Evolutionary conservation across 2,329 filamentous ascomycete genomes (phyloP), one percentile per base, ranked within the genome.

Genomic region (Endocalyx cinctus): DNA sequence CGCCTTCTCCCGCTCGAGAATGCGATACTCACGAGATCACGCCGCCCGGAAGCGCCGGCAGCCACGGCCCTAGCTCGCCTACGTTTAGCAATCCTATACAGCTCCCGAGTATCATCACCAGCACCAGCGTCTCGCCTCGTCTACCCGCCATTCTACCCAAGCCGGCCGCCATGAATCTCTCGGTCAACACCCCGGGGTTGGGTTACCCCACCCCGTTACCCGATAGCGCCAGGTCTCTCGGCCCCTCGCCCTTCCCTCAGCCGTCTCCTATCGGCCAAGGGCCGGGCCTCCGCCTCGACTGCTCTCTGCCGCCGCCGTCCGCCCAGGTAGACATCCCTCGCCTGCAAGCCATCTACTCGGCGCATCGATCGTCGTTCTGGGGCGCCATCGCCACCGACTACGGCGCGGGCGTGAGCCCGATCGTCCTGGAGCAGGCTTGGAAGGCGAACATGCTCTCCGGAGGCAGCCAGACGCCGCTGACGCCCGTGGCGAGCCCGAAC

Each of bases 341-440:
- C 29, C 77, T 90, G 16, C 74, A 78, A 29, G 69, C 74, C 39
- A 75, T 88, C 46, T 89, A 89, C 59, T 73, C 79, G 33, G 66
- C 74, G 6, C 83, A 87, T 59, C 77, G 82, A 27, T 67, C 72
- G 31, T 73, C 75, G 7, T 89, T 90, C 63, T 90, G 85, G 84
- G 68, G 74, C 20, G 70, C 74, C 29, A 73, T 90, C 22, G 83
- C 84, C 18, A 66, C 74, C 17, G 82, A 87, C 49, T 89, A 89
- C 51, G 83, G 83, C 33, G 58, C 65, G 11, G 74, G 77, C 20
- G 69, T 70, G 2, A 79, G 75, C 30, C 75, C 82, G 2, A 67
- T 70, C 11, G 67, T 77, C 20, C 67, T 87, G 14, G 83, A 87
- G 61, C 79, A 82, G 53, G 77, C 80, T n/a, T 87, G 82, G 79